Base-by-base conservation (phyloP, 2,329 filamentous ascomycete genomes). In the Akanthomyces lecanii region DNA sequence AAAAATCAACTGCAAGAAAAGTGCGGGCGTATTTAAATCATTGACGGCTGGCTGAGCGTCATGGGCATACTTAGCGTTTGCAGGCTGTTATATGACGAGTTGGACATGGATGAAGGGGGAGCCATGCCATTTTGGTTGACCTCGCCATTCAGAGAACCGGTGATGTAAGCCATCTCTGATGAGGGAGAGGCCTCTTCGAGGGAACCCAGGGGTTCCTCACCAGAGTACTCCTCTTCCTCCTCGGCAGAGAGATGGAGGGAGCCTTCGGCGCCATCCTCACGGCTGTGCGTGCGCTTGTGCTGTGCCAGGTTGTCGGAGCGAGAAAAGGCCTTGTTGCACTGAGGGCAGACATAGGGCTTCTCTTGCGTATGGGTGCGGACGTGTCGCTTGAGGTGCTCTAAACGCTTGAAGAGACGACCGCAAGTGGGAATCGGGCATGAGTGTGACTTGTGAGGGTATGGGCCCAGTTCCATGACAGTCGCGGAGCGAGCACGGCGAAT, bases 361-460 rank as follows among this genome's bases (percentile, higher is more conserved):
- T 99, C 95, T 83, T 99, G 95, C 63, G 95, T 99, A 83, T 99
- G 95, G 73, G 95, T 99, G 80, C 95, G 91, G 77, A 99, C 95
- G 81, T 99, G 95, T 84, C 93, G 57, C 85, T 99, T 99, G 73
- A 99, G 87, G 81, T 99, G 95, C 81, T 99, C 95, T 81, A 99
- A 86, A 78, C 95, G 89, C 88, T 99, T 99, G 85, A 99, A 99
- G 66, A 97, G 85, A 72, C 95, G 89, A 61, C 95, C 95, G 75
- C 95, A 99, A 62, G 94, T 96, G 33, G 95, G 95, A 72, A 99
- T 99, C n/a, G 95, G 95, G 81, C 95, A 99, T 2, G 94, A 98
- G 78, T 99, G 95, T 47, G 93, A 97, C 78, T 99, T 99, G 74
- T 96, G 92, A 58, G 95, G 92, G 75, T 98, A 98, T 16, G 96